phyloP scores from a whole-genome alignment of 331 rosid genomes.

The Dryas integrifolia region DNA sequence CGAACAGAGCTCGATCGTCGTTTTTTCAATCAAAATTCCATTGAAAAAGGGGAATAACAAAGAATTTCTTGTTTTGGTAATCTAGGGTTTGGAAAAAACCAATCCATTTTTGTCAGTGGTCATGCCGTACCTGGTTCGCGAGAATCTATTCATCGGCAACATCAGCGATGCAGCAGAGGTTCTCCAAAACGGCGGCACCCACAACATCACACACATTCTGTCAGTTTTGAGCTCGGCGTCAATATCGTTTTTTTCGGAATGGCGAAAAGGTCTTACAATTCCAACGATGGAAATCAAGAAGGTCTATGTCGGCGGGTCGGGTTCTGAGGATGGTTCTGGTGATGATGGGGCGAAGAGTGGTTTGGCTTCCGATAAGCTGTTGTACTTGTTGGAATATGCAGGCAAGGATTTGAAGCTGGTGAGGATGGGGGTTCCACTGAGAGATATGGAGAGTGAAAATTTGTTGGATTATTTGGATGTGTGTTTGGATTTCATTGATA shows the following conservation, averaged over 20 bases:
- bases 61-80: background rate
- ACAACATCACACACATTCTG: conserved; percentile 60
- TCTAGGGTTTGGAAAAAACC: background rate
- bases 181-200: conserved; percentile 51
- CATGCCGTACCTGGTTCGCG: conserved; percentile 83
- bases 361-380: conserved; percentile 51
- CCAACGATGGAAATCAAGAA: conserved; percentile 60
- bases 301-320: conserved; percentile 46
- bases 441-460: conserved; percentile 76
- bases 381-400: conserved; percentile 70
- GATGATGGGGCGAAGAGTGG: conserved; percentile 41
- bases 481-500: conserved; percentile 75
- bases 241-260: conserved; percentile 72
- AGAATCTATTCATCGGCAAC: conserved; percentile 73
- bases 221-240: conserved; percentile 84
- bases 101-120: background rate
- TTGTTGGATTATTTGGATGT: conserved; percentile 75
- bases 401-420: conserved; percentile 74
- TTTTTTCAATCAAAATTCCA: too few species aligned
- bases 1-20: too few species aligned
- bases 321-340: conserved; percentile 32
- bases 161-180: conserved; percentile 68
- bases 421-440: conserved; percentile 81
- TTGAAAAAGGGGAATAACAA: background rate
- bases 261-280: conserved; percentile 52